Conservation (phyloP, 768 basidiomycete species). For the Cubamyces lactineus region DNA sequence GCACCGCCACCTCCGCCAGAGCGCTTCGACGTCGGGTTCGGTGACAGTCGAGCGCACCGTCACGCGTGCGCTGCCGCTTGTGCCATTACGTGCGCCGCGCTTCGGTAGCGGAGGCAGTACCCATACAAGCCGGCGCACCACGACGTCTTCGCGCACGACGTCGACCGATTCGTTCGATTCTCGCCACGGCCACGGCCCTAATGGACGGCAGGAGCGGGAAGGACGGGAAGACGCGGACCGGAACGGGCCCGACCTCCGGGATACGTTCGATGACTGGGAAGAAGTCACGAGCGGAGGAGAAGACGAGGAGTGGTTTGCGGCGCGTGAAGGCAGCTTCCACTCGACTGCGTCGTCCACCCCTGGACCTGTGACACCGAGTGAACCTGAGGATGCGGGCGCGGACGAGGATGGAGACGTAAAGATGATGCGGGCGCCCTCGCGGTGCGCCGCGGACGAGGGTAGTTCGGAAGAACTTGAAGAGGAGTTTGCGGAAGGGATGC, state of each 20-base stretch:
- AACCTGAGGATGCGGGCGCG: background rate
- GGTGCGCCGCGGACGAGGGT: constrained; percentile 4
- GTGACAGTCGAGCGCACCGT: constrained; percentile 5
- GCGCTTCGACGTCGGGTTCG: background rate
- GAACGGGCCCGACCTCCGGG: constrained; percentile 47
- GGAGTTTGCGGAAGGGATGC: background rate
- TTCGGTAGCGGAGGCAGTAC: constrained; percentile 7
- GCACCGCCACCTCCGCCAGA: background rate
- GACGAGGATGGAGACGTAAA: constrained; percentile 34
- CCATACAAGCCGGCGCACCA: background rate
- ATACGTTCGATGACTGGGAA: constrained; percentile 47
- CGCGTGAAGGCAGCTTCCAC: constrained; percentile 19
- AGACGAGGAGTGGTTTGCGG: constrained; percentile 38
- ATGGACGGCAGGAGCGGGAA: background rate
- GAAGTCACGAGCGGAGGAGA: constrained; percentile 52
- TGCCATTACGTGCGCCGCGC: constrained; percentile 8
- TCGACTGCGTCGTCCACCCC: constrained; percentile 37
- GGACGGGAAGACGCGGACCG: constrained; percentile 11
- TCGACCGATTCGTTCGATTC: background rate
- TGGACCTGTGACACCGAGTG: constrained; percentile 36
- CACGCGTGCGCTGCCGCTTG: constrained; percentile 19
- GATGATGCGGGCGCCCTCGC: background rate
- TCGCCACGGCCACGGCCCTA: background rate
- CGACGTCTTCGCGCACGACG: background rate
- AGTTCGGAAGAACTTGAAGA: constrained; percentile 24